phyloP scores from a whole-genome alignment of 768 basidiomycete species.

The Candolleomyces eurysporus region DNA sequence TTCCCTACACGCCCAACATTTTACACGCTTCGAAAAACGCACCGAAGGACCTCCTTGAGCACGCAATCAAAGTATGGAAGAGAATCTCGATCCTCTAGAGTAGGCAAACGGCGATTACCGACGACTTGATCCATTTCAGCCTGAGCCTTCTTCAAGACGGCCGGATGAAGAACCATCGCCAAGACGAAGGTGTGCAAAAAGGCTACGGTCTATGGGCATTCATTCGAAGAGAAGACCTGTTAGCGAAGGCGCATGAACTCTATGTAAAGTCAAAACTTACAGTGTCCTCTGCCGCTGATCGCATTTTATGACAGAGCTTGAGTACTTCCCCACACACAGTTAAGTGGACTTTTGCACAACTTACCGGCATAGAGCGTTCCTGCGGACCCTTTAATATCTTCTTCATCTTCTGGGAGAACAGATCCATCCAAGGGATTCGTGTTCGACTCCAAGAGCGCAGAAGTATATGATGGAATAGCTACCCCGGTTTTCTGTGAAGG shows the following conservation, averaged over 20 bases:
- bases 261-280: slow-evolving; percentile 16
- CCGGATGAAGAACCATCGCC: slow-evolving; percentile 53
- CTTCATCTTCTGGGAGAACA: slow-evolving; percentile 41
- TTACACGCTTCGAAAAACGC: slow-evolving; percentile 10
- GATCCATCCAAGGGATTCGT: slow-evolving; percentile 30
- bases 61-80: slow-evolving; percentile 49
- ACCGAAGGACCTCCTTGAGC: slow-evolving; percentile 48
- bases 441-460: slow-evolving; percentile 40
- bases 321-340: neutral
- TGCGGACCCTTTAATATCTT: slow-evolving; percentile 56
- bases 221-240: slow-evolving; percentile 1
- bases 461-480: slow-evolving; percentile 44
- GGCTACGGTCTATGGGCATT: slow-evolving; percentile 42
- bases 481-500: slow-evolving; percentile 37
- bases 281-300: slow-evolving; percentile 40
- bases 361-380: slow-evolving; percentile 50
- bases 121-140: slow-evolving; percentile 49
- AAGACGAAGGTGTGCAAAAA: slow-evolving; percentile 49
- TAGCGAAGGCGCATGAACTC: neutral
- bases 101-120: slow-evolving; percentile 46
- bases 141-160: slow-evolving; percentile 47
- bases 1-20: neutral
- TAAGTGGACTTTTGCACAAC: slow-evolving; percentile 9
- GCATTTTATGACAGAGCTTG: neutral
- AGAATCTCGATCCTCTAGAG: slow-evolving; percentile 38